Base-by-base conservation (phyloP, 176 grass and related monocot species). In the Paspalum vaginatum region DNA sequence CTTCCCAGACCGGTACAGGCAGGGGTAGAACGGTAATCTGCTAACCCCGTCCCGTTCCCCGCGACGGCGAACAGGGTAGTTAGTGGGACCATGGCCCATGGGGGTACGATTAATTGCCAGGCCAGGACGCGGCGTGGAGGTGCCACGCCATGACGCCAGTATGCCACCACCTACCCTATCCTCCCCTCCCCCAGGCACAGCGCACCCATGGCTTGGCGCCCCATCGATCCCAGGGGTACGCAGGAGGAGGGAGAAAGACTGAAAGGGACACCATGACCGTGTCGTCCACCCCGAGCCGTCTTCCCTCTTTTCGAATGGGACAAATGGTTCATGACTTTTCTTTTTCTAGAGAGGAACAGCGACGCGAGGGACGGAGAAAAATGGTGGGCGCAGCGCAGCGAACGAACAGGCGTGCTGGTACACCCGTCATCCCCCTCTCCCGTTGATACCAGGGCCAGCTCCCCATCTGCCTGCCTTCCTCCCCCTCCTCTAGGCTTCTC, bases 281-380 rank as follows among this genome's bases (percentile, higher is more conserved):
- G 11, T 18, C 65, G 20, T 53, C 42, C 42, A 43, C 42, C 42
- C 42, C 42, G 42, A 43, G 42, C 42, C 27, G 5, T 9, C 73
- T 18, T 56, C 8, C 21, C 21, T 9, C 24, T 24, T 24, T 59
- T 3, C 21, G 22, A 59, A 58, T 58, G 55, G 55, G 11, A n/a
- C 3, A 4, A 1, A 7, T 57, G 78, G 41, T 32, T 18, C 73
- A 47, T 39, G 81, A 48, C 41, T 40, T 84, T 49, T 60, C 55
- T 44, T 8, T 43, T 24, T 8, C 58, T 24, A 42, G 84, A 74
- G 77, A 84, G 81, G 68, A 53, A n/a, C 21, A 7, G 37, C 61
- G 43, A 39, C 20, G 15, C 14, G 4, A 16, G 39, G 6, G 54
- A 59, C 20, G 20, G 51, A 2, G 13, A 43, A 40, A 24, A 7